Base-by-base conservation (phyloP, 208 protist genomes). In the Trypanosoma rangeli region DNA sequence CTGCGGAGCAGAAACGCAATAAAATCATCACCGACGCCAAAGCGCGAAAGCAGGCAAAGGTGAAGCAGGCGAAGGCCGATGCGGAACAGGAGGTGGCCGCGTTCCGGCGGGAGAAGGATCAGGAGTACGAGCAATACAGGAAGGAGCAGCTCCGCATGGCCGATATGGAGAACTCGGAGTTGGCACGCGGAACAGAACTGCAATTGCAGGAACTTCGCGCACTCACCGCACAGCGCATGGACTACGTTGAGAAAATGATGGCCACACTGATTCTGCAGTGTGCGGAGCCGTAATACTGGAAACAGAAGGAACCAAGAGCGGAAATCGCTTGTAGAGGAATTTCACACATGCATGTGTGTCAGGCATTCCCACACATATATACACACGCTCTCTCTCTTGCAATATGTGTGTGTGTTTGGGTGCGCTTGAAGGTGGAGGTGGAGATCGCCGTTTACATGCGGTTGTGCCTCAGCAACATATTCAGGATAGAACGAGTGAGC, bases 1-100 rank as follows among this genome's bases (percentile, higher is more conserved):
- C 81, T 1, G 90, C 90, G 15, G 90, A 95, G 78, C 82, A 94
- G 74, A 87, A 88, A 66, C 90, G 90, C 74, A 93, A 90, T 76
- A 76, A 77, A 35, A 76, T 91, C 31, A 92, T 95, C 49, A 76
- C 83, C 12, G 86, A 95, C 7, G 90, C 90, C 60, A 93, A 94
- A 75, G 70, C 70, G 0, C 83, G 86, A 29, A 86, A 90, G 73
- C 88, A 95, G 71, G 82, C 87, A 64, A 92, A 90, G 68, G 84
- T 95, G 31, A 87, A 89, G 75, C 85, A 90, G 75, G 87, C 90
- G 3, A 93, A 94, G 78, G 60, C 68, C 1, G 90, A 95, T 56
- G 87, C 90, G n/a, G 90, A 95, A 76, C 68, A 74, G 54, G 87
- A 93, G 63, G 90, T 95, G 3, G 67, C 74, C n/a, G 78, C 79